Percentiles rank a stretch among this genome's conserved stretches.
phyloP scores from a whole-genome alignment of 495 filamentous ascomycete species.

The Podospora conica region DNA sequence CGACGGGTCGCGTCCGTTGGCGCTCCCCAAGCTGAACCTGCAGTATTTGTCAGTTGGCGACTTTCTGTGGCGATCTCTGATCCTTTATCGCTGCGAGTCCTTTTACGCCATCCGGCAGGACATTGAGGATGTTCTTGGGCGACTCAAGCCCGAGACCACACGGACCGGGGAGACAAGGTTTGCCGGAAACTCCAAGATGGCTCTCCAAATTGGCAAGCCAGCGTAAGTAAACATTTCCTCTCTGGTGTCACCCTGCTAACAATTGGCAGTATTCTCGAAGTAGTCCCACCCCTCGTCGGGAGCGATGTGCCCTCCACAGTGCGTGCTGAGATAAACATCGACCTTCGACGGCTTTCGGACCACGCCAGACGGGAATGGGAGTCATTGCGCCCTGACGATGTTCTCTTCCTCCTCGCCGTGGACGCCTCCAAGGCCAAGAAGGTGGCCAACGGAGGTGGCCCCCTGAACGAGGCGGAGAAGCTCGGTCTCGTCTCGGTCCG shows the following conservation, averaged over 20 bases:
- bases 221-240: conserved; percentile 38
- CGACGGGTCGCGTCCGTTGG: conserved; percentile 79
- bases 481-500: conserved; percentile 65
- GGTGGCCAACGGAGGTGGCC: conserved; percentile 48
- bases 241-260: conserved; percentile 16
- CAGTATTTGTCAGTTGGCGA: conserved; percentile 94
- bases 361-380: conserved; percentile 86
- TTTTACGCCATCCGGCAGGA: conserved; percentile 93
- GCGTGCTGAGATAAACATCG: conserved; percentile 79
- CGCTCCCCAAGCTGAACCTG: conserved; percentile 90
- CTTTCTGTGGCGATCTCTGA: conserved; percentile 88
- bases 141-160: conserved; percentile 63
- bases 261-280: conserved; percentile 60
- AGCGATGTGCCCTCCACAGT: conserved; percentile 79
- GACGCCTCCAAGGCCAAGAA: conserved; percentile 49
- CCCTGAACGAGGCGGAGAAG: conserved; percentile 48
- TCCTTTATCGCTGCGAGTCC: conserved; percentile 82
- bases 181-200: conserved; percentile 86
- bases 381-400: conserved; percentile 76
- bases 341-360: conserved; percentile 70
- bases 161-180: conserved; percentile 63
- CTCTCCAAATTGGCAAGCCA: conserved; percentile 76
- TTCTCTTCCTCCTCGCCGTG: conserved; percentile 80
- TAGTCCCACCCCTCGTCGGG: conserved; percentile 77
- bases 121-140: conserved; percentile 73